Base-by-base conservation (phyloP, 1,284 basidiomycete species). In the Marasmius fiardii region DNA sequence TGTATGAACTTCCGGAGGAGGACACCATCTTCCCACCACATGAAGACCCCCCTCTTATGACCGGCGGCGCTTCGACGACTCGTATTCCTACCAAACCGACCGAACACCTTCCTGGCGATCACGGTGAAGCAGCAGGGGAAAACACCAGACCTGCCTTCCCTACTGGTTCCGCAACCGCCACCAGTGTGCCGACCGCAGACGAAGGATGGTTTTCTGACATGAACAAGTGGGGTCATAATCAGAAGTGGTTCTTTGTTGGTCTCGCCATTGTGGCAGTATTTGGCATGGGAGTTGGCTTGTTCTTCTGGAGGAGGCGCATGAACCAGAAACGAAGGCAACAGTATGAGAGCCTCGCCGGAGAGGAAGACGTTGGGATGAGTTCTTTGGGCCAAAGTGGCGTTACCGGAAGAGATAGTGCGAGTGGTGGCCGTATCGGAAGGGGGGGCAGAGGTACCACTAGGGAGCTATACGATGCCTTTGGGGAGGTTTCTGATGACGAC, bases 401-500 rank as follows among this genome's bases (percentile, higher is more conserved):
- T 23, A 62, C 68, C 18, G 68, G 66, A 31, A 70, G 74, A 7
- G 73, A 74, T 51, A 65, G 16, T 37, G 35, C 11, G 23, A 41
- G 21, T 16, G 41, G 28, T 14, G 23, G 35, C 10, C 50, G 35
- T 10, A 71, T 7, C 7, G 33, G 28, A 20, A 20, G 48, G 43
- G n/a, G n/a, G n/a, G 57, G 28, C n/a, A 31, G 23, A 20, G 43
- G 49, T 76, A 24, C 79, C 18, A 86, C 89, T 41, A 92, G 89
- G 73, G 93, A 95, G 68, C 67, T 95, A 55, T 95, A 95, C 65
- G 93, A 95, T 71, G 93, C 93, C 14, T 95, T 95, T 71, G 93
- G 92, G 20, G 92, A 93, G 68, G 79, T 86, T 31, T 88, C 84
- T 24, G 88, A 91, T 61, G 76, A 76, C 21, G 80, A 83, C 24